These are phyloP conservation scores for Phytophthora sansomeana DNA, from an alignment of 352 stramenopile species.

Conservation along the genomic window DNA sequence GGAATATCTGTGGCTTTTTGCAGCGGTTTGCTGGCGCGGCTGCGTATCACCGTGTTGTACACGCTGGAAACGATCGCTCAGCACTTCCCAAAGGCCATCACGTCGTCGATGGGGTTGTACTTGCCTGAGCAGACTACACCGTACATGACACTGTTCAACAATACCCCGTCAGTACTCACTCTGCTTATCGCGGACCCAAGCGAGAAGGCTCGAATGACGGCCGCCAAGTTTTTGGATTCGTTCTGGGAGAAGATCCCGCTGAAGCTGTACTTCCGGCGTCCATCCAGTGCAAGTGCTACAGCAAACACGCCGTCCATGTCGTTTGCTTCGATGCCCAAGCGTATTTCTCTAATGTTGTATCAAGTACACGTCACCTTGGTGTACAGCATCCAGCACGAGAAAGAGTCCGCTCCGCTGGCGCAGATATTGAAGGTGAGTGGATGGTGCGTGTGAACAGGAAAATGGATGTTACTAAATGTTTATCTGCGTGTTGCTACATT, in stretches of 20 bases:
- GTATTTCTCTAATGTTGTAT: constrained; percentile 85
- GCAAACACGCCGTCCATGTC: constrained; percentile 59
- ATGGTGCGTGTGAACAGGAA: not conserved
- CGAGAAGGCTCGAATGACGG: constrained; percentile 74
- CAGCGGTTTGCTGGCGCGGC: constrained; percentile 71
- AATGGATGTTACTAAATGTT: constrained; percentile 3
- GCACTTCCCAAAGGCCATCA: constrained; percentile 74
- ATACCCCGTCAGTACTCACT: constrained; percentile 78
- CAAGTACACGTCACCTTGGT: constrained; percentile 86
- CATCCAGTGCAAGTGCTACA: constrained; percentile 41
- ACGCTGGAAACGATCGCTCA: constrained; percentile 77
- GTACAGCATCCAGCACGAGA: constrained; percentile 86
- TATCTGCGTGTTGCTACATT: constrained; percentile 8
- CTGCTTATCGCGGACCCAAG: constrained; percentile 80
- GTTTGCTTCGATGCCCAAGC: constrained; percentile 88
- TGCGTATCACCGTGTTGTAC: constrained; percentile 79
- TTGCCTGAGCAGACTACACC: constrained; percentile 82
- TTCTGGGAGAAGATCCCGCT: constrained; percentile 87
- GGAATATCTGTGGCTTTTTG: constrained; percentile 1
- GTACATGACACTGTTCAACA: constrained; percentile 86
- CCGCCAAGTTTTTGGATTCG: constrained; percentile 82
- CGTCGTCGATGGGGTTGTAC: constrained; percentile 82
- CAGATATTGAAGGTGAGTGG: constrained; percentile 78
- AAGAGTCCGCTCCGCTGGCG: constrained; percentile 57
- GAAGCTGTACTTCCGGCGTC: constrained; percentile 82